These are phyloP conservation scores for Multifurca ochricompacta DNA, from an alignment of 768 basidiomycete species.

Conservation along the genomic window DNA sequence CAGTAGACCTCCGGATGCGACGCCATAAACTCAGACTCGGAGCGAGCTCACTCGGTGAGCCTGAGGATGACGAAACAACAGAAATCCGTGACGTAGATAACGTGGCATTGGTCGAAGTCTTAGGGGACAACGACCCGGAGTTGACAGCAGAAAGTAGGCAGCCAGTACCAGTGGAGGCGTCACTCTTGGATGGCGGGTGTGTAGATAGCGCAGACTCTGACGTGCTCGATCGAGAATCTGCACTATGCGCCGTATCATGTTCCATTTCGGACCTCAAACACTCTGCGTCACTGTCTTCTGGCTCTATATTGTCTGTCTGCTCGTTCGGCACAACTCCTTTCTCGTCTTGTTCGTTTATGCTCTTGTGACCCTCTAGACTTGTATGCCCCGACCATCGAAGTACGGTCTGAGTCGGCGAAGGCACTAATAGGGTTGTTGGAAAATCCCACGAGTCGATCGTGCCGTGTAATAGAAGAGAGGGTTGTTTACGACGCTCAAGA, in stretches of 20 bases:
- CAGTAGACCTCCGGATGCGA: slow-evolving; percentile 9
- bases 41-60: background rate
- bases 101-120: background rate
- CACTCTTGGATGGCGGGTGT: background rate
- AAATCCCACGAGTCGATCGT: slow-evolving; percentile 84
- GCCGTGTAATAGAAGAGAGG: slow-evolving; percentile 33
- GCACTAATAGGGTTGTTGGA: slow-evolving; percentile 28
- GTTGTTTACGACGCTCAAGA: slow-evolving; percentile 54
- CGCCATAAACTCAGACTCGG: slow-evolving; percentile 7
- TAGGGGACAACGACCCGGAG: background rate
- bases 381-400: background rate
- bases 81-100: background rate
- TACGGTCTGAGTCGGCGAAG: slow-evolving; percentile 12
- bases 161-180: background rate
- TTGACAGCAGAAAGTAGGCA: background rate
- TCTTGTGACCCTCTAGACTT: background rate
- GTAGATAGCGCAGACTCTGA: too few species aligned
- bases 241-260: background rate
- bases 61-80: background rate
- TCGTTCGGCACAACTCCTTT: background rate
- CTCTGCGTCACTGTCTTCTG: background rate
- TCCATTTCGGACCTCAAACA: background rate
- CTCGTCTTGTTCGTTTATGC: background rate
- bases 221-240: background rate
- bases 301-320: background rate